These are phyloP conservation scores for Sporobolomyces pararoseus DNA, from an alignment of 768 basidiomycete genomes.

Conservation along the genomic window DNA sequence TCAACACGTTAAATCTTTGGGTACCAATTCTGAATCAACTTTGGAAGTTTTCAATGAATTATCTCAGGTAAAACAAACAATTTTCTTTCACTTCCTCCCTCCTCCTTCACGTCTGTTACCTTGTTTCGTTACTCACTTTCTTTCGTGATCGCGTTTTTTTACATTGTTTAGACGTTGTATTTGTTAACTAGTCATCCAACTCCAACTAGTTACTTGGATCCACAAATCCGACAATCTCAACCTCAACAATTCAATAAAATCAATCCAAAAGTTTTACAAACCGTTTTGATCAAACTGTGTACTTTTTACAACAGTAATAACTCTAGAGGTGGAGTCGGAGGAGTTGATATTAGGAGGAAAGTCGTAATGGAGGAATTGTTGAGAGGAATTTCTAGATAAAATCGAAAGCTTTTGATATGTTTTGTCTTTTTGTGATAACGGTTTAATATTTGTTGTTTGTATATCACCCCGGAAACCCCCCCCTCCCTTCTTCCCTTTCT, in stretches of 20 bases:
- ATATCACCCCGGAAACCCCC: too few species aligned
- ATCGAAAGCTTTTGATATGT: too few species aligned
- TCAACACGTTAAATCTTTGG: constrained; percentile 30
- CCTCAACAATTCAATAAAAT: constrained; percentile 48
- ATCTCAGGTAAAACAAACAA: constrained; percentile 43
- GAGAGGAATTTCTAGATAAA: constrained; percentile 14
- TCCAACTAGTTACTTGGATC: constrained; percentile 39
- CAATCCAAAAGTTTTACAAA: constrained; percentile 44
- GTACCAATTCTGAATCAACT: constrained; percentile 20
- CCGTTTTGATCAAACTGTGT: constrained; percentile 48
- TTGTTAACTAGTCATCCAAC: constrained; percentile 33
- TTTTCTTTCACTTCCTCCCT: background rate
- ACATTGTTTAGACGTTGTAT: constrained; percentile 27
- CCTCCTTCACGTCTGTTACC: too few species aligned
- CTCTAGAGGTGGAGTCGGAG: constrained; percentile 34
- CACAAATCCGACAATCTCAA: constrained; percentile 45
- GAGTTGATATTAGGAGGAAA: constrained; percentile 45
- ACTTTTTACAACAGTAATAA: constrained; percentile 37
- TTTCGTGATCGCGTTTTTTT: background rate
- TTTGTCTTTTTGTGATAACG: too few species aligned
- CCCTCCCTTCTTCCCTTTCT: too few species aligned
- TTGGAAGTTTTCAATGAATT: constrained; percentile 43
- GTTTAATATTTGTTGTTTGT: too few species aligned
- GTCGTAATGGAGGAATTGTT: constrained; percentile 44
- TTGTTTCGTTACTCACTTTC: too few species aligned